A percentile compares a stretch with the other conserved stretches of the same genome.
phyloP scores from a whole-genome alignment of 2,329 filamentous ascomycete species.

The Penicillium corylophilum region DNA sequence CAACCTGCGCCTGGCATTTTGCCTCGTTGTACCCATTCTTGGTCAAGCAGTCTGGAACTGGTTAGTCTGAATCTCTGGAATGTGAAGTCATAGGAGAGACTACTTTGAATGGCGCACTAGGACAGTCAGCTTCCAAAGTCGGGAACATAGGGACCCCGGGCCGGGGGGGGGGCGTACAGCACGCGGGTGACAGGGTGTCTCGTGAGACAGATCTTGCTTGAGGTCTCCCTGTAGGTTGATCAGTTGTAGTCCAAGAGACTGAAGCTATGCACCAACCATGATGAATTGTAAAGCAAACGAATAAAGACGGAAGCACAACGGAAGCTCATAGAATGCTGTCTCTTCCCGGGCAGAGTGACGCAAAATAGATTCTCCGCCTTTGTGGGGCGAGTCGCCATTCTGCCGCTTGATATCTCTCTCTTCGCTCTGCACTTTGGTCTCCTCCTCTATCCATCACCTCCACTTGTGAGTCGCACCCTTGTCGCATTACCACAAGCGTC shows the following conservation, averaged over 20 bases:
- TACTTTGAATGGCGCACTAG: constrained; percentile 89
- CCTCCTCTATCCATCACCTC: background rate
- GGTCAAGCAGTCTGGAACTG: constrained; percentile 68
- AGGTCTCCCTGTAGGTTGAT: constrained; percentile 38
- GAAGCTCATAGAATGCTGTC: constrained; percentile 13
- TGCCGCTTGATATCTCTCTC: constrained; percentile 31
- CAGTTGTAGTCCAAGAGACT: constrained; percentile 4
- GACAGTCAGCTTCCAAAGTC: constrained; percentile 10
- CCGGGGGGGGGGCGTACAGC: constrained; percentile 59
- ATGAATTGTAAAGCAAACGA: background rate
- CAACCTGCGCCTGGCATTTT: constrained; percentile 74
- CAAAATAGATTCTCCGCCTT: constrained; percentile 41
- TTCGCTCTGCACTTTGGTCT: constrained; percentile 13
- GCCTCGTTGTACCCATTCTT: constrained; percentile 83
- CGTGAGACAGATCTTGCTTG: constrained; percentile 68
- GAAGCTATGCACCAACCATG: constrained; percentile 7
- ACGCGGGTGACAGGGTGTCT: constrained; percentile 80
- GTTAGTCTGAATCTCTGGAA: constrained; percentile 4
- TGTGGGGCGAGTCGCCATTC: constrained; percentile 25
- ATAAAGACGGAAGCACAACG: background rate
- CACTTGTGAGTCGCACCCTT: constrained; percentile 2
- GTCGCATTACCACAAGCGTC: background rate
- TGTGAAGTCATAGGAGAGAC: constrained; percentile 3
- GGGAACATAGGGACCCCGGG: background rate
- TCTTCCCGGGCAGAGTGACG: constrained; percentile 20